Conservation (phyloP, 139 green algal genomes). For the Chlamydomonas sp. region DNA sequence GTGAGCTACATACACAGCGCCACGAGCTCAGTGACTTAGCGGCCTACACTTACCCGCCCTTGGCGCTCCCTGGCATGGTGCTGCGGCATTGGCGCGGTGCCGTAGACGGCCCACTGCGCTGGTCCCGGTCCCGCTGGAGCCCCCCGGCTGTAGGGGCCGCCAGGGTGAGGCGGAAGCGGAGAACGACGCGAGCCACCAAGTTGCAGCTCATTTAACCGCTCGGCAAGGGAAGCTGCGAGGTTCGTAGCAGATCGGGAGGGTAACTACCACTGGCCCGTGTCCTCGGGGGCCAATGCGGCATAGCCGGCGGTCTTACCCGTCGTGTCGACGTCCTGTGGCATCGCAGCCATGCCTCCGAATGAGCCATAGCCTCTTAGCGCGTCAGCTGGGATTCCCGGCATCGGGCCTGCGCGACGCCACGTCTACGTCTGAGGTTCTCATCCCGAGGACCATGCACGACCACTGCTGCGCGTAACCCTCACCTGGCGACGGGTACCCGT, state of each 20-base stretch:
- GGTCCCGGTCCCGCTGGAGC: neutral
- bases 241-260: neutral
- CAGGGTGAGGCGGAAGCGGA: neutral
- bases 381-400: conserved; percentile 1
- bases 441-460: too few relatives aligned
- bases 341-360: conserved; percentile 4
- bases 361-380: conserved; percentile 1
- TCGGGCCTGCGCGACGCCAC: conserved; percentile 1
- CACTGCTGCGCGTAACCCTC: neutral
- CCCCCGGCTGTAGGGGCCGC: neutral
- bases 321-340: conserved; percentile 10
- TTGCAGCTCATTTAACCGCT: conserved; percentile 31
- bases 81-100: neutral
- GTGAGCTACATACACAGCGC: too few relatives aligned
- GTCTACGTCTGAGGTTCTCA: too few relatives aligned
- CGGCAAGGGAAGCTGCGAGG: conserved; percentile 16
- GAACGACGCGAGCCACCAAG: neutral
- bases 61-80: neutral
- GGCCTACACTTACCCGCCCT: conserved; percentile 8
- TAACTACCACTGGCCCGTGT: too few relatives aligned
- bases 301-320: conserved; percentile 1
- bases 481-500: conserved; percentile 34
- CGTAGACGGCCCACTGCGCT: neutral
- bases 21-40: too few relatives aligned
- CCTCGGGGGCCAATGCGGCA: too few relatives aligned